Percentiles rank a stretch among this genome's conserved stretches.
Evolutionary conservation across 805 yeast genomes (phyloP).

Genomic region (Debaryomyces prosopidis): DNA sequence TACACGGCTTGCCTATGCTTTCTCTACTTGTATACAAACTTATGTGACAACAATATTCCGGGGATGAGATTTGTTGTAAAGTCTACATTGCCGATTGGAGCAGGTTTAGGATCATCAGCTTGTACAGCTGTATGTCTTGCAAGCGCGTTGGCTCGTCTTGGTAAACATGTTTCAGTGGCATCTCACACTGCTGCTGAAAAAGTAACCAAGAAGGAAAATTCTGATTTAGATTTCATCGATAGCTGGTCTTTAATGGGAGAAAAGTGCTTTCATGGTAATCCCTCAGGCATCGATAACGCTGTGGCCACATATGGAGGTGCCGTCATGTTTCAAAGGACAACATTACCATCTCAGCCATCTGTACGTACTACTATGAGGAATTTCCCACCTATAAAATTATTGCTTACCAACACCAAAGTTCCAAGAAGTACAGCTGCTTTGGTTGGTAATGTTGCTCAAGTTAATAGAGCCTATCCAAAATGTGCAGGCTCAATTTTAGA

Average conservation of each 20-base stretch:
- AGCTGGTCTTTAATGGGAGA: conserved; percentile 92
- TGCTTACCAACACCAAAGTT: conserved; percentile 82
- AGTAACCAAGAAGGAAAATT: conserved; percentile 25
- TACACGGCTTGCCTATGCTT: conserved; percentile 81
- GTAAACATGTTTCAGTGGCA: conserved; percentile 52
- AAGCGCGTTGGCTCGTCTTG: conserved; percentile 65
- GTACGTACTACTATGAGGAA: conserved; percentile 67
- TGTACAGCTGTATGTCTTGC: conserved; percentile 83
- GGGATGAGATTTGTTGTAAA: conserved; percentile 66
- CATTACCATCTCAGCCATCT: conserved; percentile 52
- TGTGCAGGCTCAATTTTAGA: conserved; percentile 61
- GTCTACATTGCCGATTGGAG: conserved; percentile 91
- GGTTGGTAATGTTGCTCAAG: conserved; percentile 71
- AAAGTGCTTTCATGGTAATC: conserved; percentile 93
- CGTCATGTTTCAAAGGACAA: conserved; percentile 75
- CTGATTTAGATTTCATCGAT: conserved; percentile 65
- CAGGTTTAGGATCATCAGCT: conserved; percentile 95
- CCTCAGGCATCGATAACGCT: conserved; percentile 95
- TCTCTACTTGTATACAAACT: conserved; percentile 67
- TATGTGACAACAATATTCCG: conserved; percentile 48
- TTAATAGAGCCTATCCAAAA: conserved; percentile 53
- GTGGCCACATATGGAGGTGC: conserved; percentile 97
- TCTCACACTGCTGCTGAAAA: conserved; percentile 31
- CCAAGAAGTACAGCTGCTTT: conserved; percentile 85
- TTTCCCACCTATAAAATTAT: conserved; percentile 71